Conservation (phyloP, 495 filamentous ascomycete genomes). For the Clavariopsis aquatica region DNA sequence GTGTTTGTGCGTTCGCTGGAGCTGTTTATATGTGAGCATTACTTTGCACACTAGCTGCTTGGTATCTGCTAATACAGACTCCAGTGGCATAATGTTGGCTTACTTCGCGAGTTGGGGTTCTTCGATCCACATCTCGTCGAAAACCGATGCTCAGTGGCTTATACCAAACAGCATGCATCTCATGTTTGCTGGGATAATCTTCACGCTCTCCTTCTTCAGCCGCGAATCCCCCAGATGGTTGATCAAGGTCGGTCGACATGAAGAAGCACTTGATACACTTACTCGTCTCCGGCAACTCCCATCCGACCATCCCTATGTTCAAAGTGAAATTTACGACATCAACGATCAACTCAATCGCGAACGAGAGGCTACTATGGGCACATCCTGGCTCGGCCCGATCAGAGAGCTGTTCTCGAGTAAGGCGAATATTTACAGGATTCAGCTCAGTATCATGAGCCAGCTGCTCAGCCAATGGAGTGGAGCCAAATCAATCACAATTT, state of each 20-base stretch:
- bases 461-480: constrained; percentile 68
- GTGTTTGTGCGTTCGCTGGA: constrained; percentile 68
- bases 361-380: constrained; percentile 59
- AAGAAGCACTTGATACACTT: constrained; percentile 51
- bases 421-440: constrained; percentile 65
- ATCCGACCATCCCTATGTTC: constrained; percentile 52
- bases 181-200: constrained; percentile 70
- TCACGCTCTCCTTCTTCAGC: constrained; percentile 63
- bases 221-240: constrained; percentile 63
- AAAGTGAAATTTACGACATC: constrained; percentile 54
- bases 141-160: constrained; percentile 60
- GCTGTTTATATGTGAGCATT: constrained; percentile 55
- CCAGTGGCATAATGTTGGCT: constrained; percentile 58
- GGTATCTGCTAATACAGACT: neutral
- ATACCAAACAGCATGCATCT: constrained; percentile 71
- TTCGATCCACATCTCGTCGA: constrained; percentile 59
- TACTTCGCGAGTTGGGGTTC: constrained; percentile 59
- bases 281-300: constrained; percentile 54
- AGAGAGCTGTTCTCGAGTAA: constrained; percentile 62
- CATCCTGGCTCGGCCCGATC: constrained; percentile 56
- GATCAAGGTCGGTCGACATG: constrained; percentile 53
- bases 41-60: neutral
- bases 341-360: constrained; percentile 53
- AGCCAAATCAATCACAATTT: constrained; percentile 50
- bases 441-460: constrained; percentile 60